Base-by-base conservation (phyloP, 495 filamentous ascomycete species). In the Penicillium canescens region DNA sequence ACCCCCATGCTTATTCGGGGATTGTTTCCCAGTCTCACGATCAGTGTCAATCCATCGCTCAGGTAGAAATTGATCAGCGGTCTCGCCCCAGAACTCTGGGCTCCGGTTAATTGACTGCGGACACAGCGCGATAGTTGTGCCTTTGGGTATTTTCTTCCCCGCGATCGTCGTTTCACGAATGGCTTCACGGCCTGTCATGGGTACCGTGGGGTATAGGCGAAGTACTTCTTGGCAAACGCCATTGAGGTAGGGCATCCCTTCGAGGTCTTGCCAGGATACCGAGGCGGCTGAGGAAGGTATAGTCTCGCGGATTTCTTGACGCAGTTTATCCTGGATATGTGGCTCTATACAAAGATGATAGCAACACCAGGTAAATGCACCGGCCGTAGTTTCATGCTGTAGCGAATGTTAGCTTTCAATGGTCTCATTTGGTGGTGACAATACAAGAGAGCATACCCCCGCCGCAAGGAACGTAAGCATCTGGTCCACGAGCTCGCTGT, bases 401-500 rank as follows among this genome's bases (percentile, higher is more conserved):
- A 34, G 60, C n/a, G 23, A 20, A 20, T 31, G 21, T 28, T 66
- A 73, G 57, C 16, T 50, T 45, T 42, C 26, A 12, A 7, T 50
- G 48, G 14, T 0, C 4, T 49, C n/a, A n/a, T 46, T 12, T 52
- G 2, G 21, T 34, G 39, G 26, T 24, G 40, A 28, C 16, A 33
- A 16, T 16, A 16, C n/a, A 11, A n/a, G 39, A 23, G 48, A 28
- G 46, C 62, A 16, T 62, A 67, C 72, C 13, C 70, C 71, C 13
- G 78, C 78, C 8, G 75, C 72, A 0, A 82, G 62, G 42, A 80
- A 79, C 0, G 77, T 82, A 35, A 80, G 57, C 57, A 79, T 67
- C 55, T 82, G 78, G 55, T 79, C 74, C 4, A 78, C 72, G 4
- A 81, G 55, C 16, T 70, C 65, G 9, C 78, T 69, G 42, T 80